Evolutionary conservation across 176 grass and related monocot genomes (phyloP).

Genomic region (Guadua angustifolia): DNA sequence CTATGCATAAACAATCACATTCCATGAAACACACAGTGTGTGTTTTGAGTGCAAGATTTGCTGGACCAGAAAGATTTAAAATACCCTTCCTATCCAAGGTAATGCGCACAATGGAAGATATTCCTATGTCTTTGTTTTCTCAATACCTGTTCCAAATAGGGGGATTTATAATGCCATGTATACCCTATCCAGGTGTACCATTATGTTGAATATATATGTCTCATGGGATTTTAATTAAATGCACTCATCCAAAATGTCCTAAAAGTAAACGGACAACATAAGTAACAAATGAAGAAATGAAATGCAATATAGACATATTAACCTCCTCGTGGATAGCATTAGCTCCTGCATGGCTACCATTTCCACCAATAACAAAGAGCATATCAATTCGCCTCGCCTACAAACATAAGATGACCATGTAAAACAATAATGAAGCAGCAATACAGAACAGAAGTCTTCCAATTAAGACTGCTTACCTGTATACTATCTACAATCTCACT

Average conservation of each 20-base stretch:
- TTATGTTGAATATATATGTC: background rate
- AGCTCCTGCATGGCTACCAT: slow-evolving; percentile 93
- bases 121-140: background rate
- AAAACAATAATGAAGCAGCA: slow-evolving; percentile 17
- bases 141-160: background rate
- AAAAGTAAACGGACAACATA: background rate
- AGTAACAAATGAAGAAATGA: slow-evolving; percentile 17
- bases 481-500: slow-evolving; percentile 93
- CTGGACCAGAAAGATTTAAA: background rate
- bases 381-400: slow-evolving; percentile 90
- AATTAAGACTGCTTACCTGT: slow-evolving; percentile 59
- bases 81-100: background rate
- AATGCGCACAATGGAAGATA: background rate
- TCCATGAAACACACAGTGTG: background rate
- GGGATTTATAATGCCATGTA: background rate
- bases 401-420: slow-evolving; percentile 38
- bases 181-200: background rate
- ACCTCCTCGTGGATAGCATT: slow-evolving; percentile 97
- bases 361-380: slow-evolving; percentile 97
- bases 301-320: slow-evolving; percentile 10
- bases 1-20: slow-evolving; percentile 21
- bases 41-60: slow-evolving; percentile 16
- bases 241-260: background rate
- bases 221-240: slow-evolving; percentile 10
- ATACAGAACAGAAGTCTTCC: slow-evolving; percentile 13